phyloP scores from a whole-genome alignment of 2,329 filamentous ascomycete species.

The Verruconis gallopava region DNA sequence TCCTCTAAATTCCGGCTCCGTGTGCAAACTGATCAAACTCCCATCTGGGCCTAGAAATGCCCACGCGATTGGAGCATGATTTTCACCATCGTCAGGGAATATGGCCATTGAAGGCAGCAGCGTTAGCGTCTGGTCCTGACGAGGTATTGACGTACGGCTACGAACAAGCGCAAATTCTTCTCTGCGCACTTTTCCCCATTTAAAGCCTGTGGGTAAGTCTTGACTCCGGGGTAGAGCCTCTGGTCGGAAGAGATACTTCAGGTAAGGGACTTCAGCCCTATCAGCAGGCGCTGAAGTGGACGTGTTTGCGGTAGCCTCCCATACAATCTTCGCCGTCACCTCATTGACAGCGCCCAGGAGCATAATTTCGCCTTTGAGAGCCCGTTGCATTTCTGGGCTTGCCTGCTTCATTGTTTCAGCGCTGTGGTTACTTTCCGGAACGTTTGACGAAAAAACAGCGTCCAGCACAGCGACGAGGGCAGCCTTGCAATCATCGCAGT shows the following conservation, averaged over 20 bases:
- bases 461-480: slow-evolving; percentile 5
- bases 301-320: neutral
- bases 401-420: neutral
- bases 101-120: slow-evolving; percentile 27
- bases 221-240: slow-evolving; percentile 31
- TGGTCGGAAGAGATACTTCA: slow-evolving; percentile 46
- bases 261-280: slow-evolving; percentile 21
- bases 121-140: slow-evolving; percentile 35
- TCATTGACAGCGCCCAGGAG: slow-evolving; percentile 5
- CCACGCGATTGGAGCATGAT: slow-evolving; percentile 46
- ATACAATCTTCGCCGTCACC: neutral
- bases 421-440: neutral
- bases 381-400: neutral
- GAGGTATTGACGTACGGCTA: slow-evolving; percentile 38
- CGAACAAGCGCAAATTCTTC: slow-evolving; percentile 45
- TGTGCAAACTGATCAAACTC: slow-evolving; percentile 48
- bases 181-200: slow-evolving; percentile 41
- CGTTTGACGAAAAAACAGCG: neutral
- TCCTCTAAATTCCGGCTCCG: slow-evolving; percentile 46
- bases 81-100: slow-evolving; percentile 30
- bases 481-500: slow-evolving; percentile 4
- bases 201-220: slow-evolving; percentile 34
- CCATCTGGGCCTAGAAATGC: slow-evolving; percentile 50
- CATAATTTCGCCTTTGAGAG: neutral
- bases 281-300: no score